Evolutionary conservation across 495 filamentous ascomycete genomes (phyloP), one percentile per base, ranked within the genome.

Genomic region (Aspergillus indologenus): DNA sequence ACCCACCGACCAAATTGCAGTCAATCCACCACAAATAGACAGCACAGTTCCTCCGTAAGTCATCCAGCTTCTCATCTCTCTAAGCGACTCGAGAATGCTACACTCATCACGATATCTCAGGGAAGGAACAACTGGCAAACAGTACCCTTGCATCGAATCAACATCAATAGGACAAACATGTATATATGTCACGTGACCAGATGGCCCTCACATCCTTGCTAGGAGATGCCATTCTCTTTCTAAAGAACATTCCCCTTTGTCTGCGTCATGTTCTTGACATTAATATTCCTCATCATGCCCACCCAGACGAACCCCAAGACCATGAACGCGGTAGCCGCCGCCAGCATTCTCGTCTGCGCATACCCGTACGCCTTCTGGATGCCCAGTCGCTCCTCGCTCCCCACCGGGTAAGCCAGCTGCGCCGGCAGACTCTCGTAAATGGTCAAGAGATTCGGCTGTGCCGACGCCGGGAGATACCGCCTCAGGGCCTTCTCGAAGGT

Each of bases 361-460:
- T 83, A 79, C 11, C 78, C 81, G 63, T 87, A 88, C 11, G 85
- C 78, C 19, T 58, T 18, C 31, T 78, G 65, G 57, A 89, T 86
- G 0, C 82, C 86, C 4, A 72, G 51, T 26, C 85, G 26, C 26
- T 29, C 26, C 26, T 29, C 26, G 26, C 26, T 29, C 4, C 26
- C 26, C 3, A 29, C 26, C 4, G 56, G 5, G 71, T 77, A 7
- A 75, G 69, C 1, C 23, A 85, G 67, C 65, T 89, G 85, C 5
- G 57, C 62, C 7, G 55, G 53, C 17, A 89, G 48, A 46, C 68
- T 65, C 15, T 63, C 71, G 61, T 85, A 87, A 57, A 90, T 89
- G 20, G 8, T 40, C 3, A 71, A 45, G 3, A 77, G 57, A 46
- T 85, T 65, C 0, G 40, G 54, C 49, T 68, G 60, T 2, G 57